A percentile compares a stretch with the other conserved stretches of the same genome.
Evolutionary conservation across 305 asterid species (phyloP).

Genomic region (Plantago rigida): DNA sequence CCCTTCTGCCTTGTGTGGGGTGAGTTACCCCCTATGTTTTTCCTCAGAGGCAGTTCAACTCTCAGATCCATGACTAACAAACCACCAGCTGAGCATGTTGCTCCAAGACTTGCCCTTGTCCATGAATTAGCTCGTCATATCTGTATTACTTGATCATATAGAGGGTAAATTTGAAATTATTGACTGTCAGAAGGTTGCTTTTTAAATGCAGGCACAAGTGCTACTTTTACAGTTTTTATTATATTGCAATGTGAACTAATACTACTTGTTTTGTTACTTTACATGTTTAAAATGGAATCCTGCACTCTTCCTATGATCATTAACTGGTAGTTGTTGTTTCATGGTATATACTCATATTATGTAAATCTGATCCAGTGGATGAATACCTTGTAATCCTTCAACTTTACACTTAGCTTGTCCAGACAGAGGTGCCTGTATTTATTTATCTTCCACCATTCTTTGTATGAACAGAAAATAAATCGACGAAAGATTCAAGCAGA

Average conservation of each 20-base stretch:
- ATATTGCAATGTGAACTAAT: not conserved
- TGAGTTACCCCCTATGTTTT: not conserved
- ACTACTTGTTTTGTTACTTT: too few relatives aligned
- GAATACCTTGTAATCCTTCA: not conserved
- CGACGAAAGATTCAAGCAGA: slow-evolving; percentile 49
- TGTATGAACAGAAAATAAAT: slow-evolving; percentile 52
- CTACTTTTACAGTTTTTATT: too few relatives aligned
- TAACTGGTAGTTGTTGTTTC: not conserved
- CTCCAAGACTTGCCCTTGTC: too few relatives aligned
- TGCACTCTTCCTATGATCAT: not conserved
- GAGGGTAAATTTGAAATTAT: not conserved
- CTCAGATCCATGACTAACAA: too few relatives aligned
- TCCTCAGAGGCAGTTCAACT: too few relatives aligned
- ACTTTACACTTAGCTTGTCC: not conserved
- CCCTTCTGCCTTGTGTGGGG: not conserved
- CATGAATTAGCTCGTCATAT: too few relatives aligned
- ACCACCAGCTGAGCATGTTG: too few relatives aligned
- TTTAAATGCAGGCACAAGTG: too few relatives aligned
- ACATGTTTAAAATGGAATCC: not conserved
- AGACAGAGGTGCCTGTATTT: slow-evolving; percentile 10
- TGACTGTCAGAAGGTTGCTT: not conserved
- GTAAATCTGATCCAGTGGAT: not conserved
- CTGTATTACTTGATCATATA: too few relatives aligned
- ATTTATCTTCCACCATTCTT: slow-evolving; percentile 25
- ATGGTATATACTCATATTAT: not conserved